Evolutionary conservation across 768 basidiomycete genomes (phyloP), one percentile per base, ranked within the genome.

Genomic region (Psilocybe cyanescens): DNA sequence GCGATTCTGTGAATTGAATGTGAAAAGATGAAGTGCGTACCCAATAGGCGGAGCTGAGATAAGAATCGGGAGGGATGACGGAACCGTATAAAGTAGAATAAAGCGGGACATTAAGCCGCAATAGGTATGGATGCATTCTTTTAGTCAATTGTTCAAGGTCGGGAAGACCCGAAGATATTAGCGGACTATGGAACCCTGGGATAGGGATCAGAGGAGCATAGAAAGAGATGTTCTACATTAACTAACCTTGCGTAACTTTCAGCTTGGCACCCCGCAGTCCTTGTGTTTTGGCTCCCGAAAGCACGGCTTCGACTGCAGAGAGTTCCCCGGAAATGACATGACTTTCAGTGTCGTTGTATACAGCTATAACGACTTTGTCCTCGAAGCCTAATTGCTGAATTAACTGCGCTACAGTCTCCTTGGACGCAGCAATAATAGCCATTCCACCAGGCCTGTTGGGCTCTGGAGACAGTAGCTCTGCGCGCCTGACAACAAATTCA

Each of bases 101-200:
- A 8, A 72, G 37, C 1, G 70, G 67, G 8, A 69, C 17, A 28
- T 66, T 51, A 24, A 71, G 48, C 0, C 55, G 63, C 11, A 50
- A 46, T 28, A 61, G 56, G 5, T 31, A 8, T 11, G 39, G n/a
- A 29, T 37, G 19, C 28, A 68, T 53, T 6, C 55, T 57, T 2
- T 47, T 17, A 9, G 69, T 19, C 72, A 72, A 74, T 2, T 17
- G 35, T 37, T 65, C 56, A 19, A 71, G 65, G 4, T 46, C 28
- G 17, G 68, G 65, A 29, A 75, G 48, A 9, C 57, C 51, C 16
- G 55, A 17, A 8, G 61, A 61, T 29, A 75, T 69, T 44, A 67
- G 67, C 17, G 68, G 70, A 60, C 74, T 74, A 46, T 75, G 74
- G 55, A 74, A 75, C 2, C 68, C 74, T 74, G 28, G 44, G 19